phyloP scores from a whole-genome alignment of 495 filamentous ascomycete species.

The Aspergillus saccharolyticus region DNA sequence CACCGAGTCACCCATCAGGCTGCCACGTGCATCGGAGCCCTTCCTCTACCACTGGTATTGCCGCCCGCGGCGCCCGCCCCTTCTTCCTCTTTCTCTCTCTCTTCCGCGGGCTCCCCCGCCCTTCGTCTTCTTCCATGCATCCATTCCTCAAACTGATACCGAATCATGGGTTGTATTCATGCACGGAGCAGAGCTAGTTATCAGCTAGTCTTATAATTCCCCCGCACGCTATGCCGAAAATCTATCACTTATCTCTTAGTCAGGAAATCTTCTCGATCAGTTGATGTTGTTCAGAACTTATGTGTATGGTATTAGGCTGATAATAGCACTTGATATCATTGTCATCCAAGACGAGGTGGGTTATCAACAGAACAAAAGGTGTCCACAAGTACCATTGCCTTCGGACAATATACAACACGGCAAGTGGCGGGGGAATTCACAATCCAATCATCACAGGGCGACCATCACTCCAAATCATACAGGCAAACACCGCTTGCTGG shows the following conservation, averaged over 20 bases:
- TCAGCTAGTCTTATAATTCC: background rate
- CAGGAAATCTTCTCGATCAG: background rate
- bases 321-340: constrained; percentile 2
- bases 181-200: too few relatives aligned
- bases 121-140: background rate
- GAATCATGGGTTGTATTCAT: background rate
- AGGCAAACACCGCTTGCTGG: constrained; percentile 33
- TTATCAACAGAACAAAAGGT: background rate
- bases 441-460: constrained; percentile 21
- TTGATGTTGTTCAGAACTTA: background rate
- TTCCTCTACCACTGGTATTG: background rate
- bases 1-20: too few relatives aligned
- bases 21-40: background rate
- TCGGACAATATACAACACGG: too few relatives aligned
- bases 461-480: constrained; percentile 24
- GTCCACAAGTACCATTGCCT: constrained; percentile 3
- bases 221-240: background rate
- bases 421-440: background rate
- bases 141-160: background rate
- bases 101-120: background rate
- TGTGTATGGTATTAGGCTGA: constrained; percentile 1
- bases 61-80: background rate
- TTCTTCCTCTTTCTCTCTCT: background rate
- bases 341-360: background rate
- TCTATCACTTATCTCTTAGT: background rate